Base-by-base conservation (phyloP, 2,329 filamentous ascomycete genomes). In the Fusarium dimerum region DNA sequence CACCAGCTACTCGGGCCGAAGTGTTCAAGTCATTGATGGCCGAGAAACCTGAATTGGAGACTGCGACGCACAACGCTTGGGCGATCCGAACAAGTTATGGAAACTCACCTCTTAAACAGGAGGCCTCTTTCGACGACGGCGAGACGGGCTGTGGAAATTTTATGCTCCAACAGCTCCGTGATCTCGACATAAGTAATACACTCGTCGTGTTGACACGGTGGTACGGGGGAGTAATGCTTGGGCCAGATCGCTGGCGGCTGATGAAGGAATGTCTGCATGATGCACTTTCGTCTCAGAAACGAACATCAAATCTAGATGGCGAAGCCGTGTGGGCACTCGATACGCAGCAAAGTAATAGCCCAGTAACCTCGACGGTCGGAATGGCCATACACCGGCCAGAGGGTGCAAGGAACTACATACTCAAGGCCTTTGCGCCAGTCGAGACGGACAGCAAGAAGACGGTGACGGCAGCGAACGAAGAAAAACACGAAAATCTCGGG, bases 351-450 rank as follows among this genome's bases (percentile, higher is more conserved):
- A 76, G 76, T 69, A 75, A 70, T 7, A 26, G 5, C 46, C 68
- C 71, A n/a, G 55, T 63, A 4, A 71, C 68, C 43, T 68, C 72
- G 5, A 71, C 71, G 29, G 68, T 71, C 15, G 80, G 83, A 2
- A 83, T 94, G 71, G 86, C 89, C 1, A 88, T 93, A 20, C 86
- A 92, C 63, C 83, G 83, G 16, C 86, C 92, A 1, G 86, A 93
- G 64, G 80, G 80, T 6, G 89, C 90, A 11, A 74, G 78, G 47
- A 74, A 75, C 45, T 86, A 85, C 62, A 74, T 85, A 32, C 66
- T 83, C 16, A 81, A 76, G 59, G 82, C 80, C 51, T 91, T 92
- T 68, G 77, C 78, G 6, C 73, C 76, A 7, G 73, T 73, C 11
- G 64, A 55, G 2, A 50, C 55, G 3, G 55, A 47, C 2, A 51